These are phyloP conservation scores for Yamadazyma membranifaciens DNA, from an alignment of 1,139 yeast genomes.

Conservation along the genomic window DNA sequence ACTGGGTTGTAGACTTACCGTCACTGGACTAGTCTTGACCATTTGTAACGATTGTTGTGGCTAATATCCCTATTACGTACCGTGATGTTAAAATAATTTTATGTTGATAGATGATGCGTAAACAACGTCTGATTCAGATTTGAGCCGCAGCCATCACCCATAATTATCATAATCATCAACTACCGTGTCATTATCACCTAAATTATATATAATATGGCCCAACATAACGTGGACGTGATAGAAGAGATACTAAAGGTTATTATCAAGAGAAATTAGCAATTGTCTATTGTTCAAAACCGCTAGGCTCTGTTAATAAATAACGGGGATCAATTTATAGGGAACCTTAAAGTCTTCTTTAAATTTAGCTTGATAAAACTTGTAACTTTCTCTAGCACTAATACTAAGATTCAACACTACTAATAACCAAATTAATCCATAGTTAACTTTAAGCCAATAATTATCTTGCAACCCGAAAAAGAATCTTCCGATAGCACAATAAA, in stretches of 20 bases:
- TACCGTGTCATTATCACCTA: no score
- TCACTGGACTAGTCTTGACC: slow-evolving; percentile 27
- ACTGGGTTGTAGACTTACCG: slow-evolving; percentile 43
- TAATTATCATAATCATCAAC: no score
- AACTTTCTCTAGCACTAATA: slow-evolving; percentile 61
- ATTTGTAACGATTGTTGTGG: slow-evolving; percentile 2
- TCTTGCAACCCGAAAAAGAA: slow-evolving; percentile 17
- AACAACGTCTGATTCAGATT: not conserved
- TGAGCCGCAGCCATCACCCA: no score
- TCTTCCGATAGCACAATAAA: slow-evolving; percentile 47
- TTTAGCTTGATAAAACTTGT: slow-evolving; percentile 45
- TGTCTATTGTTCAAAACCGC: no score
- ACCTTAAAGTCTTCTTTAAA: slow-evolving; percentile 21
- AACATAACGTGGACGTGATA: no score
- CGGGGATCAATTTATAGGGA: slow-evolving; percentile 14
- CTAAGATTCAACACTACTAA: slow-evolving; percentile 67
- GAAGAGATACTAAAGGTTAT: no score
- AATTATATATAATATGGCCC: no score
- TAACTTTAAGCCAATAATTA: slow-evolving; percentile 14
- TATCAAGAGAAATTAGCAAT: no score
- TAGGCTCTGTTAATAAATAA: slow-evolving; percentile 12
- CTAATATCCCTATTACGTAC: not conserved
- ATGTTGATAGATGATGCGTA: not conserved
- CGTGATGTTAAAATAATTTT: not conserved
- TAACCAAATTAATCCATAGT: slow-evolving; percentile 25